Base-by-base conservation (phyloP, 768 basidiomycete species). In the Amanita molliuscula region DNA sequence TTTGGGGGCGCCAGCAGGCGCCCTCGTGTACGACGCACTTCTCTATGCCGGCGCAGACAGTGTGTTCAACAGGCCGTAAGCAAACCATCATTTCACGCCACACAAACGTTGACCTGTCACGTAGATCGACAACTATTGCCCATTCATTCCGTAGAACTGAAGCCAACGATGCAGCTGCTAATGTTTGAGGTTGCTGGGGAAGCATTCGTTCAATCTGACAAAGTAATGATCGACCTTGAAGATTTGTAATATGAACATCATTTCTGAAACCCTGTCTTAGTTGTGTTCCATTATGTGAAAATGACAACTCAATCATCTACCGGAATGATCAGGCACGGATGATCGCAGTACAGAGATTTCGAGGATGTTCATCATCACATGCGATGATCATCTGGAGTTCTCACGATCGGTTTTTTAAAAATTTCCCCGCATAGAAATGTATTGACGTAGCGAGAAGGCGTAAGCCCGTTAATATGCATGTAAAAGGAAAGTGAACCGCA, bases 31-130 rank as follows among this genome's bases (percentile, higher is more conserved):
- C 54, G 84, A 87, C 55, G 38, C 63, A 1, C 65, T 84, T 44
- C 40, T 84, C 40, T 85, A 73, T 65, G 71, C 68, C 8, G 84
- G 84, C 6, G 51, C 64, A 4, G 80, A 84, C 37, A 76, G 75
- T 48, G 55, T 75, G 28, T 56, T 83, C 45, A 82, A 79, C 61
- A 65, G 59, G 55, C 72, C 71, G 46, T 37, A 34, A 40, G 38
- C 20, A 20, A 2, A 20, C 9, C 11, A 20, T 18, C 21, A 21
- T 20, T 40, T 40, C 38, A 40, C 20, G n/a, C n/a, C 21, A 10
- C 20, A 21, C 10, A 20, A 20, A 40, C 21, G 2, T 21, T 11
- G 8, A 40, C 31, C 31, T 40, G 9, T 21, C 9, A 40, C 9
- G 9, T 40, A 40, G 38, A 40, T 40, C 16, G 38, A 4, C 18